Conservation (phyloP, 768 basidiomycete genomes). For the Russula lepida region DNA sequence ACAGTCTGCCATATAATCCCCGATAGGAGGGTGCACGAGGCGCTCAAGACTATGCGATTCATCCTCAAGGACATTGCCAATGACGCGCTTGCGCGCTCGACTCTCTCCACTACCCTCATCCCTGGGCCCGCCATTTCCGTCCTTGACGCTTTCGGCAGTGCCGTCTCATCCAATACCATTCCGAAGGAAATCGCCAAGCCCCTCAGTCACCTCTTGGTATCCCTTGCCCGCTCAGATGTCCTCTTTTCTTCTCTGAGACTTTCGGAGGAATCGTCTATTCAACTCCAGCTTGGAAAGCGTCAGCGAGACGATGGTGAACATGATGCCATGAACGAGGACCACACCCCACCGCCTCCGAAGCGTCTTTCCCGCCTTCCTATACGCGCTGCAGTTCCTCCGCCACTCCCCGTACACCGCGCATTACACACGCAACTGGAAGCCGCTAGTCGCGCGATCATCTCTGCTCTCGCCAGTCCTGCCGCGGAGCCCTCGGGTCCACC, state of each 20-base stretch:
- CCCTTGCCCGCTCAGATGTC: conserved; percentile 53
- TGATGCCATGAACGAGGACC: conserved; percentile 28
- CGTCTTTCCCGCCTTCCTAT: conserved; percentile 22
- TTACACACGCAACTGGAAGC: conserved; percentile 51
- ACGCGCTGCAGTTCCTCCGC: conserved; percentile 12
- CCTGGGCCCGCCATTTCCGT: conserved; percentile 46
- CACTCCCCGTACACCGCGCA: conserved; percentile 28
- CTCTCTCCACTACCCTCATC: conserved; percentile 44
- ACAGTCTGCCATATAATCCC: neutral
- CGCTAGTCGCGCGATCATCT: conserved; percentile 50
- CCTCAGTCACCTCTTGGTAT: conserved; percentile 54
- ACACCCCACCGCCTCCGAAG: conserved; percentile 16
- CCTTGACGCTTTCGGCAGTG: conserved; percentile 45
- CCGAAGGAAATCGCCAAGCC: conserved; percentile 45
- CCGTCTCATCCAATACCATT: conserved; percentile 40
- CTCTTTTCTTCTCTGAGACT: conserved; percentile 60
- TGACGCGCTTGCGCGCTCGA: conserved; percentile 47
- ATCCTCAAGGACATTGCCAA: conserved; percentile 51
- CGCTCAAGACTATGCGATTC: conserved; percentile 53
- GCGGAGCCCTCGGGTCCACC: conserved; percentile 30
- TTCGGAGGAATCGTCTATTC: conserved; percentile 52
- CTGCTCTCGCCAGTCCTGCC: conserved; percentile 31
- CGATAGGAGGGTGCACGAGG: conserved; percentile 44
- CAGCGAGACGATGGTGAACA: conserved; percentile 45
- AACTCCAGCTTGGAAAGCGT: conserved; percentile 60